Conservation (phyloP, 2,329 filamentous ascomycete genomes). For the Trichoderma sp. region DNA sequence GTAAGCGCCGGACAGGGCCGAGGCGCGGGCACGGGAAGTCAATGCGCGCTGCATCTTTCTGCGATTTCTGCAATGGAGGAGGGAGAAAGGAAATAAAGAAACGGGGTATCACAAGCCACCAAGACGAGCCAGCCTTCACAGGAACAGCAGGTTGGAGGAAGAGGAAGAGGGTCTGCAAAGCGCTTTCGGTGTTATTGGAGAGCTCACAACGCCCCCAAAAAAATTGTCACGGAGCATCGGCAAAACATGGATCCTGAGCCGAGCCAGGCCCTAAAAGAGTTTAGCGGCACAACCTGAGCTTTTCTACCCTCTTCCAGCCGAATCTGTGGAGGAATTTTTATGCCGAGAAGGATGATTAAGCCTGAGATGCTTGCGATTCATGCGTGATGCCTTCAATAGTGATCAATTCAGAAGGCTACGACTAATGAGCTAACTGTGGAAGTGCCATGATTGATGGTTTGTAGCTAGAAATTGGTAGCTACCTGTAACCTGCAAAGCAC, state of each 20-base stretch:
- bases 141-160: constrained; percentile 4
- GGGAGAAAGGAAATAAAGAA: constrained; percentile 24
- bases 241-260: constrained; percentile 37
- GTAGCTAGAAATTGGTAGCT: background rate
- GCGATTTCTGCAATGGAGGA: constrained; percentile 27
- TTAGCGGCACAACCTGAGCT: constrained; percentile 29
- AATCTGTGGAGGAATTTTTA: constrained; percentile 25
- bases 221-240: constrained; percentile 42
- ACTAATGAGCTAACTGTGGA: background rate
- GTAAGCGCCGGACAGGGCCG: constrained; percentile 69
- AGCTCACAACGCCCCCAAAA: constrained; percentile 31
- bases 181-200: constrained; percentile 21
- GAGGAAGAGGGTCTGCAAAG: constrained; percentile 24
- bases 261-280: constrained; percentile 30
- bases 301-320: constrained; percentile 40
- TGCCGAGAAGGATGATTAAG: constrained; percentile 11
- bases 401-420: background rate
- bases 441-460: background rate
- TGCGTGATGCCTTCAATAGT: background rate
- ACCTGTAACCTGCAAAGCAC: background rate
- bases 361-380: background rate
- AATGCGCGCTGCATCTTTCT: constrained; percentile 92
- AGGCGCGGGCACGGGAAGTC: constrained; percentile 73
- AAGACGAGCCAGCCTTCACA: constrained; percentile 17
- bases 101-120: constrained; percentile 29